Evolutionary conservation across 2,329 filamentous ascomycete species (phyloP), one percentile per base, ranked within the genome.

Genomic region (Talaromyces marneffei): DNA sequence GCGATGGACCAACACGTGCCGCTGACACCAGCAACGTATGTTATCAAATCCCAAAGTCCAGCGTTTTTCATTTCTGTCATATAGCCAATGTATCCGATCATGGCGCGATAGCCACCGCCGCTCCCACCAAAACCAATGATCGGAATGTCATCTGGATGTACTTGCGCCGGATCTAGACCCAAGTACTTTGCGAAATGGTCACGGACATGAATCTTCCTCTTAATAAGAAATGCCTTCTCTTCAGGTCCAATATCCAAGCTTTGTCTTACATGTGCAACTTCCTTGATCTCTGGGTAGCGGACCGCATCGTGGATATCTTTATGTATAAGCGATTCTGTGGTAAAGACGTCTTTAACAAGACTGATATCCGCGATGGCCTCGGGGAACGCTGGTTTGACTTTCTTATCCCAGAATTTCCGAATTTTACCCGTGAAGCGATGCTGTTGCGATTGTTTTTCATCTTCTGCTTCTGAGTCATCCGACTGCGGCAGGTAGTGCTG

Each of bases 311-410:
- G 42, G 2, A 40, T 40, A 27, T 61, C 59, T 18, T 57, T 50
- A 29, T 50, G 31, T 25, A 61, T 40, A 2, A 61, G 56, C 18
- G 61, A 37, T 18, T 62, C 61, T 14, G 61, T 62, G 10, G 61
- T 59, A 27, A 59, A 62, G n/a, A 62, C 56, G n/a, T 62, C 61
- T 46, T 59, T 62, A 20, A 59, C 42, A n/a, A 62, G 52, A 27
- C 39, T 48, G 31, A 62, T 59, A 44, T 62, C 61, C 4, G 61
- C 61, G 12, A 62, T 62, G 4, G 60, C 60, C 6, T 62, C 60
- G 8, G 60, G 60, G 50, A 62, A 62, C 9, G 61, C 61, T 14
- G 61, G 61, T 23, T 59, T 62, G 56, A 62, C 61, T 9, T 48
- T 59, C 40, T 55, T 59, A 14, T 62, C 52, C 61, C 61, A 62